A percentile compares a stretch with the other conserved stretches of the same genome.
Evolutionary conservation across 768 basidiomycete species (phyloP).

Genomic region (Polyporus arcularius): DNA sequence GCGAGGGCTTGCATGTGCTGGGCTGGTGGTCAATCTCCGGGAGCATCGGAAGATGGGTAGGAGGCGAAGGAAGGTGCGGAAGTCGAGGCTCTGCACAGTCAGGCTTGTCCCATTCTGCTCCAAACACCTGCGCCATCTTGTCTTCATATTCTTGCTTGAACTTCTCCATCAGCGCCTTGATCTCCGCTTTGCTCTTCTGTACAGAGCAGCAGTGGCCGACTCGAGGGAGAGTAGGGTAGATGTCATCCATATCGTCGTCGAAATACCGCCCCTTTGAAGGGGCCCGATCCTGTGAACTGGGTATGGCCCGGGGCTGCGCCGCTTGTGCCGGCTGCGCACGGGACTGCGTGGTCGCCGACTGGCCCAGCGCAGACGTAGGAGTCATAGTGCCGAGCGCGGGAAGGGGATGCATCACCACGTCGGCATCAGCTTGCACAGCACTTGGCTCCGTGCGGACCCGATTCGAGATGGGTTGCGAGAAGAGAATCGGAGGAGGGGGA

Average conservation of each 20-base stretch:
- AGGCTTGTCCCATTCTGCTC: constrained; percentile 18
- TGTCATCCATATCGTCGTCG: neutral
- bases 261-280: neutral
- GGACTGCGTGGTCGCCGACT: neutral
- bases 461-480: neutral
- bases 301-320: neutral
- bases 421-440: neutral
- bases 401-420: neutral
- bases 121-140: constrained; percentile 22
- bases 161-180: constrained; percentile 17
- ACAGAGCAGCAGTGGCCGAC: constrained; percentile 18
- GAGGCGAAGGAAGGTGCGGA: constrained; percentile 4
- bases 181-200: constrained; percentile 18
- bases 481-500: constrained; percentile 22
- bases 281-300: neutral
- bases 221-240: neutral
- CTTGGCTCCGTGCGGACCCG: neutral
- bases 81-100: neutral
- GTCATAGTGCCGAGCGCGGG: neutral
- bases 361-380: neutral
- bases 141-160: constrained; percentile 23
- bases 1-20: neutral
- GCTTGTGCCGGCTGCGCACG: constrained; percentile 7
- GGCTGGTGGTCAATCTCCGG: neutral
- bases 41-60: neutral